Evolutionary conservation across 768 basidiomycete species (phyloP).

Genomic region (Calocybe indica): DNA sequence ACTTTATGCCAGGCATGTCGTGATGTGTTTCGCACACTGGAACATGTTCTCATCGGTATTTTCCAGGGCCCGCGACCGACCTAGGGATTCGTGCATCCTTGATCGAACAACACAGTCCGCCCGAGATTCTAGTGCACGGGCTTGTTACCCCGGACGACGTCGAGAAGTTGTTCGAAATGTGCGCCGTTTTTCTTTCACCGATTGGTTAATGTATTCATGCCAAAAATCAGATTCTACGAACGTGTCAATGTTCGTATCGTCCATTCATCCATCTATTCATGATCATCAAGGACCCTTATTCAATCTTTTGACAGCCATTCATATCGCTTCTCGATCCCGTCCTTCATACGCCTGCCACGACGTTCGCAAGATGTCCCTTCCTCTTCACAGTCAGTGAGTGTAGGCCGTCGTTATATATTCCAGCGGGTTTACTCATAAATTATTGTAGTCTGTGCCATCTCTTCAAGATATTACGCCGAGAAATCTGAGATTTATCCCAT

Average conservation of each 20-base stretch:
- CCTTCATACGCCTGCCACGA: slow-evolving; percentile 73
- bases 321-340: slow-evolving; percentile 76
- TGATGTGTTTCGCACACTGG: not conserved
- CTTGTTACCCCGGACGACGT: slow-evolving; percentile 75
- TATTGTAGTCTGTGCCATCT: slow-evolving; percentile 71
- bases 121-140: slow-evolving; percentile 77
- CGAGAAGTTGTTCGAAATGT: slow-evolving; percentile 82
- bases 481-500: slow-evolving; percentile 83
- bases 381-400: slow-evolving; percentile 80
- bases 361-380: slow-evolving; percentile 83
- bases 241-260: slow-evolving; percentile 53
- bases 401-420: not conserved
- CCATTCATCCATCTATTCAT: not conserved
- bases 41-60: not conserved
- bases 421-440: not conserved
- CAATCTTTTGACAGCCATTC: slow-evolving; percentile 37
- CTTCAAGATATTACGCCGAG: slow-evolving; percentile 72
- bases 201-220: slow-evolving; percentile 2
- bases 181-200: slow-evolving; percentile 17
- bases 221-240: slow-evolving; percentile 52
- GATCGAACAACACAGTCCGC: slow-evolving; percentile 75
- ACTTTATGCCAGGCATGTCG: slow-evolving; percentile 66
- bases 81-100: slow-evolving; percentile 62
- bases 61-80: slow-evolving; percentile 63
- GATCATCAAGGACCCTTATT: not conserved